A percentile compares a stretch with the other conserved stretches of the same genome.
phyloP scores from a whole-genome alignment of 1,284 basidiomycete species.

The Bjerkandera adusta region DNA sequence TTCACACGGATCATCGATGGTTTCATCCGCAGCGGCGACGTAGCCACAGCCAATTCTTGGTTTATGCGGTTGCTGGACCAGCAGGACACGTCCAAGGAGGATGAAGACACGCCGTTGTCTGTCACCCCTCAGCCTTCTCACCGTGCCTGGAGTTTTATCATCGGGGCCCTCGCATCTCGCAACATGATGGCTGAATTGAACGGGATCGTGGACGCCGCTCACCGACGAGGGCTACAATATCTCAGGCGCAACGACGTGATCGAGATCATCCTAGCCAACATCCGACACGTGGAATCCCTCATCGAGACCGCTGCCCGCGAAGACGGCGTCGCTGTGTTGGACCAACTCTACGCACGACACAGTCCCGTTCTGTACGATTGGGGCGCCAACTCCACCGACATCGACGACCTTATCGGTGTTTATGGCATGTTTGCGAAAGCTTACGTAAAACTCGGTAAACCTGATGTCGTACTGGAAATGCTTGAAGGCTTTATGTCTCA shows the following conservation, averaged over 20 bases:
- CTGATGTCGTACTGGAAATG: neutral
- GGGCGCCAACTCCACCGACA: too few relatives aligned
- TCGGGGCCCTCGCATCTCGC: slow-evolving; percentile 48
- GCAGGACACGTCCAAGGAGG: slow-evolving; percentile 32
- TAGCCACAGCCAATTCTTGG: slow-evolving; percentile 67
- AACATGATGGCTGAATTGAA: slow-evolving; percentile 43
- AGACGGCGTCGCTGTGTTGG: slow-evolving; percentile 3
- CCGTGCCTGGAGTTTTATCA: slow-evolving; percentile 49
- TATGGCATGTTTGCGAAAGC: too few relatives aligned
- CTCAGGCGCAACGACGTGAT: neutral
- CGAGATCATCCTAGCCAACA: neutral
- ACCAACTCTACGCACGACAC: slow-evolving; percentile 8
- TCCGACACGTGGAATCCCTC: neutral
- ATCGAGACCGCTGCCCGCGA: neutral
- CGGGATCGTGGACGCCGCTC: slow-evolving; percentile 1
- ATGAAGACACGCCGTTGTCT: slow-evolving; percentile 35
- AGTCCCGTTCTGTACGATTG: too few relatives aligned
- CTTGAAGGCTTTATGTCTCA: neutral
- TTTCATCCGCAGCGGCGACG: slow-evolving; percentile 63
- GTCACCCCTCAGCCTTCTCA: slow-evolving; percentile 48
- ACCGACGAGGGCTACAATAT: neutral
- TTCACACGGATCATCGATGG: slow-evolving; percentile 67
- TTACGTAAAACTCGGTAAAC: too few relatives aligned
- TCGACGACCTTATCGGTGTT: too few relatives aligned
- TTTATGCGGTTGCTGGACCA: slow-evolving; percentile 57